Evolutionary conservation across 2,329 filamentous ascomycete species (phyloP).

Genomic region (Neoarthrinium moseri): DNA sequence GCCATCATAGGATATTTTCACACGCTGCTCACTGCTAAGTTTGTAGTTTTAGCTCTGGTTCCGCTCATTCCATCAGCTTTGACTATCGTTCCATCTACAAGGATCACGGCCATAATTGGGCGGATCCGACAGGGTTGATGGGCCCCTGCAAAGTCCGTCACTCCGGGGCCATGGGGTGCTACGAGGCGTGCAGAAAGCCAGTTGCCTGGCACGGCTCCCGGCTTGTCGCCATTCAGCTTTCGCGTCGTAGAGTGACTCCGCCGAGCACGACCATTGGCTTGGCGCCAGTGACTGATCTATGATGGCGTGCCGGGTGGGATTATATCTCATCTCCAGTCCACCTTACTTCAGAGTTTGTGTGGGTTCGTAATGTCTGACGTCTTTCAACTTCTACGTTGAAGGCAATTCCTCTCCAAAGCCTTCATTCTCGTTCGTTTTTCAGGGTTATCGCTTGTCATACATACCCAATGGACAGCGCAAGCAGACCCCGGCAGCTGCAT

Average conservation of each 20-base stretch:
- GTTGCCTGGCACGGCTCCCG: too few species aligned
- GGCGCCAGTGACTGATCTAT: slow-evolving; percentile 7
- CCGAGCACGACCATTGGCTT: too few species aligned
- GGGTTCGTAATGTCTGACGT: slow-evolving; percentile 7
- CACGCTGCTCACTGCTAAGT: too few species aligned
- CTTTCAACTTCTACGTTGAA: background rate
- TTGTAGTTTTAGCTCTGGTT: too few species aligned
- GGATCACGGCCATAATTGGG: background rate
- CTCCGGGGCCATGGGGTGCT: too few species aligned
- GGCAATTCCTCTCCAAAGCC: background rate
- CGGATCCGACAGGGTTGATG: background rate
- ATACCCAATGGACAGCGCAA: slow-evolving; percentile 3
- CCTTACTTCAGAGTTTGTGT: background rate
- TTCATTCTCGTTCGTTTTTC: background rate
- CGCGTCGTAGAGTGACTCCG: too few species aligned
- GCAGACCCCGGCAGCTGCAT: slow-evolving; percentile 5
- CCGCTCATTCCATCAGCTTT: background rate
- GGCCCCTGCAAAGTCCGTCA: background rate
- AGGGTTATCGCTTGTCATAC: background rate
- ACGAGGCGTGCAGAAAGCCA: too few species aligned
- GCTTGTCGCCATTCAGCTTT: slow-evolving; percentile 7
- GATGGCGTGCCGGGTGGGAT: background rate
- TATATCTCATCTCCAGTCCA: background rate
- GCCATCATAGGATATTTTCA: too few species aligned
- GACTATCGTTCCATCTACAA: background rate